Conservation (phyloP, 306 rosid species). For the Lathyrus aphaca region DNA sequence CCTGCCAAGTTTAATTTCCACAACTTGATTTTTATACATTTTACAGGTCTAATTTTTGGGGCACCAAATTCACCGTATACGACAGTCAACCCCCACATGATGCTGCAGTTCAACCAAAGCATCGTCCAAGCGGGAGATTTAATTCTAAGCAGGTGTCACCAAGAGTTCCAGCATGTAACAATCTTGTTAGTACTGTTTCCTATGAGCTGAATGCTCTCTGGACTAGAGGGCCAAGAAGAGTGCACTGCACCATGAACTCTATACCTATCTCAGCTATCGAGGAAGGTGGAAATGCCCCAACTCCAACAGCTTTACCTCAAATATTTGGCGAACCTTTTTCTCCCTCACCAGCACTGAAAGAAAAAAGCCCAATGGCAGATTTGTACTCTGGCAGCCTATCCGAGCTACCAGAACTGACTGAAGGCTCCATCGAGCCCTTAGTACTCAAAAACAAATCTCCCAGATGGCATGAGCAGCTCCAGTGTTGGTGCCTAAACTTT, state of each 20-base stretch:
- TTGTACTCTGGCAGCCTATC: slow-evolving; percentile 39
- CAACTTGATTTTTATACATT: slow-evolving; percentile 20
- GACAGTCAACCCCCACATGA: slow-evolving; percentile 55
- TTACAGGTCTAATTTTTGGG: slow-evolving; percentile 73
- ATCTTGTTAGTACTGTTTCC: slow-evolving; percentile 47
- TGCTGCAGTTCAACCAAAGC: slow-evolving; percentile 31
- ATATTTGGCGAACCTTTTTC: slow-evolving; percentile 40
- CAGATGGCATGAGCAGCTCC: slow-evolving; percentile 88
- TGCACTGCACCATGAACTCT: slow-evolving; percentile 65
- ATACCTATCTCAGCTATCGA: slow-evolving; percentile 63
- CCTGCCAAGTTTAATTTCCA: slow-evolving; percentile 1
- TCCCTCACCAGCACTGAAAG: slow-evolving; percentile 45
- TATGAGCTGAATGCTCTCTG: slow-evolving; percentile 68
- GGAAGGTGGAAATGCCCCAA: slow-evolving; percentile 68
- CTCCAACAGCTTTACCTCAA: slow-evolving; percentile 48
- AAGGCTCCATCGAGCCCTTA: slow-evolving; percentile 50
- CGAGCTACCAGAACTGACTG: slow-evolving; percentile 31
- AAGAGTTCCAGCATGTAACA: slow-evolving; percentile 55
- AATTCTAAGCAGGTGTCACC: slow-evolving; percentile 64
- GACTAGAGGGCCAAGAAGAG: slow-evolving; percentile 79
- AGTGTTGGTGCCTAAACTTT: slow-evolving; percentile 89
- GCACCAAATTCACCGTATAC: slow-evolving; percentile 61
- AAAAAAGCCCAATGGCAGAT: slow-evolving; percentile 47
- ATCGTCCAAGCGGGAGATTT: slow-evolving; percentile 51
- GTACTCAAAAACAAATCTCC: slow-evolving; percentile 71